These are phyloP conservation scores for Blastocystis hominis DNA, from an alignment of 352 stramenopile species.

Conservation along the genomic window DNA sequence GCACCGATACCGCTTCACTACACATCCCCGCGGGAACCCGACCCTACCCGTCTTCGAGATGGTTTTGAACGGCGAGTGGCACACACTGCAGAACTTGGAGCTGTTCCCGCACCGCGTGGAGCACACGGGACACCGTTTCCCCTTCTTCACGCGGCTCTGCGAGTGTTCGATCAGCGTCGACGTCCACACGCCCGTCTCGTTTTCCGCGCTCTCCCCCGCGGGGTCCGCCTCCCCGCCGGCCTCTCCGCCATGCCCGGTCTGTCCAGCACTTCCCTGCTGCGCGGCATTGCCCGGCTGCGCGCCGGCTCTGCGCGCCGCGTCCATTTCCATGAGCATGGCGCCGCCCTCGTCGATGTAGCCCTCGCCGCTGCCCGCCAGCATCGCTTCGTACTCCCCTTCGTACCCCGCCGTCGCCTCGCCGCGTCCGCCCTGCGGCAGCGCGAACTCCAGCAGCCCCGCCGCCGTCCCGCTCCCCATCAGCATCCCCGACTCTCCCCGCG, in stretches of 20 bases:
- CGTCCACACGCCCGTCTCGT: not conserved
- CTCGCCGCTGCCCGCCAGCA: not conserved
- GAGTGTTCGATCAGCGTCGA: slow-evolving; percentile 13
- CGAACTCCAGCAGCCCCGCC: slow-evolving; percentile 17
- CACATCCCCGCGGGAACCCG: not conserved
- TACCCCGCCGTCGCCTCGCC: not conserved
- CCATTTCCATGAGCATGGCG: not conserved
- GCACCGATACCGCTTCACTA: slow-evolving; percentile 37
- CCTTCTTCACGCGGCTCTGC: slow-evolving; percentile 8
- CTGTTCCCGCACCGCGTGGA: slow-evolving; percentile 31
- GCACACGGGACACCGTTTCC: slow-evolving; percentile 52
- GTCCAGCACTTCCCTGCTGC: not conserved
- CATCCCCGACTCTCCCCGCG: not conserved
- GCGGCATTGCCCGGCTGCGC: not conserved
- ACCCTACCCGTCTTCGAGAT: not conserved
- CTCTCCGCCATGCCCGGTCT: not conserved
- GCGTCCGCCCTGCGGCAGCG: not conserved
- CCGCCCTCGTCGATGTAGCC: not conserved
- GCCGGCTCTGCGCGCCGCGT: not conserved
- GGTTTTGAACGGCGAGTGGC: not conserved
- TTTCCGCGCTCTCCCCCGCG: not conserved
- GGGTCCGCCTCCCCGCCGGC: not conserved
- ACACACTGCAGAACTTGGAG: slow-evolving; percentile 45
- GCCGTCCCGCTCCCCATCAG: not conserved
- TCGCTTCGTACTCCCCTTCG: not conserved